These are phyloP conservation scores for Colletotrichum musae DNA, from an alignment of 2,329 filamentous ascomycete species.

Conservation along the genomic window DNA sequence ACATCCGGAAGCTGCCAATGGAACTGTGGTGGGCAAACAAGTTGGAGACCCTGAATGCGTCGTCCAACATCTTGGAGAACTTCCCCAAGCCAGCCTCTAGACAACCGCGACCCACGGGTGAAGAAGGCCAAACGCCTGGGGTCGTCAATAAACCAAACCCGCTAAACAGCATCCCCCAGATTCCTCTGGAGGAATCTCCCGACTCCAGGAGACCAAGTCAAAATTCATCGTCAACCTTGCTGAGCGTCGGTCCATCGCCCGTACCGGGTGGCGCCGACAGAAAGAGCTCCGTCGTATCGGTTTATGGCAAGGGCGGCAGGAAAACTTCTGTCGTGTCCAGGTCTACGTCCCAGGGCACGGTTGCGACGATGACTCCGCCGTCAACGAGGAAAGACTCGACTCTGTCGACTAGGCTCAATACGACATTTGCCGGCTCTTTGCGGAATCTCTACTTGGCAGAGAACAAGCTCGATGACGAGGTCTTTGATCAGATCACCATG, in stretches of 20 bases:
- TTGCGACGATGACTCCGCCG: conserved; percentile 66
- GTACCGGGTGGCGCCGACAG: conserved; percentile 72
- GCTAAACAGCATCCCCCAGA: conserved; percentile 64
- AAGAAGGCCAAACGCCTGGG: conserved; percentile 55
- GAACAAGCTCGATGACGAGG: conserved; percentile 93
- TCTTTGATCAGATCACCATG: conserved; percentile 90
- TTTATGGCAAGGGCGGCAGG: conserved; percentile 83
- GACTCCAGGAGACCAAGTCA: conserved; percentile 85
- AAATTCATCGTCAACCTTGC: conserved; percentile 77
- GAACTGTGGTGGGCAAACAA: conserved; percentile 97
- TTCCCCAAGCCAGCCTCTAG: conserved; percentile 91
- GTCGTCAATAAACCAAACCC: conserved; percentile 56
- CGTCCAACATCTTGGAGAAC: conserved; percentile 90
- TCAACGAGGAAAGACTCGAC: conserved; percentile 88
- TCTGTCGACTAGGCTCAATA: conserved; percentile 82
- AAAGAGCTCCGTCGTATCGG: conserved; percentile 88
- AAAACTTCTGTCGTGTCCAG: conserved; percentile 89
- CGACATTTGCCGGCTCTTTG: conserved; percentile 90
- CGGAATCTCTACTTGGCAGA: conserved; percentile 91
- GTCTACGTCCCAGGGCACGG: conserved; percentile 62
- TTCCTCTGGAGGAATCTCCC: conserved; percentile 83
- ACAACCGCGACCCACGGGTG: conserved; percentile 72
- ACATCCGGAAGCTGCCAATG: conserved; percentile 87
- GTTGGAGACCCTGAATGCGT: conserved; percentile 92
- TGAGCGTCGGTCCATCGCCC: conserved; percentile 84